Evolutionary conservation across 495 filamentous ascomycete genomes (phyloP), one percentile per base, ranked within the genome.

Genomic region (Evernia prunastri): DNA sequence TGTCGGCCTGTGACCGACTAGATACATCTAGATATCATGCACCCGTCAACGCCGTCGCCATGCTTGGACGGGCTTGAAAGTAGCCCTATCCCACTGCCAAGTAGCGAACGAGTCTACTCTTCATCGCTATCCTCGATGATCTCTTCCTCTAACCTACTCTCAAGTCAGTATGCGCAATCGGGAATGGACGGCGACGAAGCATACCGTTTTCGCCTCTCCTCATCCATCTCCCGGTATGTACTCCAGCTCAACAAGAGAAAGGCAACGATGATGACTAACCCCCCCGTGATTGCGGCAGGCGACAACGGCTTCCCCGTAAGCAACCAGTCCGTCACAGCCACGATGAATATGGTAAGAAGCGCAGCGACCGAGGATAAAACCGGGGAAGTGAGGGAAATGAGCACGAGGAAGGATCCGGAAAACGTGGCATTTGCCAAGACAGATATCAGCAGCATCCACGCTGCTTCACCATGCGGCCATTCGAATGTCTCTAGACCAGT

Each of bases 271-370:
- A 98, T 98, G 61, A 97, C 71, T 31, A 90, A 63, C 4, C 94
- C 92, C n/a, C 94, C 94, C 13, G 84, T 70, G 4, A 97, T 81
- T 6, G 92, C 87, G 1, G 91, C 87, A 3, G 79, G 71, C 53
- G 86, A 88, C 35, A 96, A 79, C 1, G 88, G 85, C 61, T 84
- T 79, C 31, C 91, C 91, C 2, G 89, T 92, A 63, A 88, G 78
- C 54, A 90, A 69, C 89, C 92, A 96, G 73, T 98, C 94, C 40
- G 87, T 88, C 43, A 97, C 81, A 0, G 93, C 93, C 3, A 98
- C 93, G 59, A 97, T 82, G 80, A 98, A 96, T 67, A 98, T 97
- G 20, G 94, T 97, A 35, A 98, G 81, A 17, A 98, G 81, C 8
- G 91, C 90, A 8, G 94, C 94, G 11, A 98, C 94, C 20, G 87